Base-by-base conservation (phyloP, 129 eudicot species). In the Pulicaria dysenterica region DNA sequence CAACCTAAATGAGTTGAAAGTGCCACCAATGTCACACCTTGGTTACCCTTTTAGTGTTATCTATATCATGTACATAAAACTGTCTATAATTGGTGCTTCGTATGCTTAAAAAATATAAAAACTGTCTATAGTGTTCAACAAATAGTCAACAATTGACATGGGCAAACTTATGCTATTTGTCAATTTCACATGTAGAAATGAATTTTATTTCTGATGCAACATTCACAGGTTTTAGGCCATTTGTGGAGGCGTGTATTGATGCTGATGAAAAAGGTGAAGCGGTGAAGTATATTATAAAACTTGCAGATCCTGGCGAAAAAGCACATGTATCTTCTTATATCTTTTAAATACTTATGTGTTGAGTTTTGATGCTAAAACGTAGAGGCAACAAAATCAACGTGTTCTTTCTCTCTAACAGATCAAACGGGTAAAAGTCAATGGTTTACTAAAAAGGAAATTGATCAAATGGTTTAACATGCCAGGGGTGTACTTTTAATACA, bases 171-270 rank as follows among this genome's bases (percentile, higher is more conserved):
- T n/a, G n/a, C n/a, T n/a, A n/a, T n/a, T n/a, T n/a, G n/a, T n/a
- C n/a, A n/a, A n/a, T n/a, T n/a, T n/a, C n/a, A n/a, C n/a, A n/a
- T n/a, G n/a, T n/a, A n/a, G n/a, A n/a, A n/a, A n/a, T n/a, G n/a
- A n/a, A n/a, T 39, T 0, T 62, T 64, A 44, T 51, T 42, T 78
- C 57, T 51, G 42, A 37, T 74, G 53, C 47, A 53, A 2, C 55
- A n/a, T 76, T 11, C 47, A 53, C 56, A 95, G 99, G 99, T 66
- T 95, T 79, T 74, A 85, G 88, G 58, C 97, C 99, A 16, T 95
- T 95, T 83, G 99, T 90, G 76, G 99, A 95, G 78, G 99, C 99
- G 72, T 95, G 99, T 76, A 76, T 91, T 44, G 99, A 95, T 70
- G 94, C 96, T 42, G 97, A 83, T 74, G 99, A 95, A 84, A 95